Evolutionary conservation across 495 filamentous ascomycete species (phyloP).

Genomic region (Penicillium herquei): DNA sequence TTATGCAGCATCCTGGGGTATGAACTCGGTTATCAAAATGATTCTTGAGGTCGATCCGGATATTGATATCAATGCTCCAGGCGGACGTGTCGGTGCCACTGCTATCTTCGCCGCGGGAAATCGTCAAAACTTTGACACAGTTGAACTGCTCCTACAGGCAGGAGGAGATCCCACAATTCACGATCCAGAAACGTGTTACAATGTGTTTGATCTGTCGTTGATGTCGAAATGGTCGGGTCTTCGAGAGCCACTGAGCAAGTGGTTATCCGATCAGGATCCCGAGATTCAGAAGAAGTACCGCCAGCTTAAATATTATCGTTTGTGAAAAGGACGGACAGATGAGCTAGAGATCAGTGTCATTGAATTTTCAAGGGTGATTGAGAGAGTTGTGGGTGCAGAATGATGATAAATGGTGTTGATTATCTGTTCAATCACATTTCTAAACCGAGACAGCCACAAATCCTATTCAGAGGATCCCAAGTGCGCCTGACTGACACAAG

Average conservation of each 20-base stretch:
- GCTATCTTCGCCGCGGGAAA: slow-evolving; percentile 19
- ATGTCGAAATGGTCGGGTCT: background rate
- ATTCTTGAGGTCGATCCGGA: slow-evolving; percentile 16
- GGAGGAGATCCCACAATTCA: slow-evolving; percentile 20
- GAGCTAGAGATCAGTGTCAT: background rate
- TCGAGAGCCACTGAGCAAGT: background rate
- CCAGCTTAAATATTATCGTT: too few relatives aligned
- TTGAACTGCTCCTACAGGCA: slow-evolving; percentile 14
- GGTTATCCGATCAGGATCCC: background rate
- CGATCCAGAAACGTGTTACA: slow-evolving; percentile 13
- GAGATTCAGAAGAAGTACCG: background rate
- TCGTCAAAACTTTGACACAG: slow-evolving; percentile 18
- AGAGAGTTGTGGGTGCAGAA: too few relatives aligned
- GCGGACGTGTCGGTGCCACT: slow-evolving; percentile 21
- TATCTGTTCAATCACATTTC: background rate
- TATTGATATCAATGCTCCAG: slow-evolving; percentile 22
- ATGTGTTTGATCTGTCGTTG: slow-evolving; percentile 5
- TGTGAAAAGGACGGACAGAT: too few relatives aligned
- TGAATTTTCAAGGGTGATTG: background rate
- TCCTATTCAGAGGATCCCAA: background rate
- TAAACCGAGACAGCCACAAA: background rate
- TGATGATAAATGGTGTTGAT: too few relatives aligned
- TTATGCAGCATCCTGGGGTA: slow-evolving; percentile 25
- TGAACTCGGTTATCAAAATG: slow-evolving; percentile 20
- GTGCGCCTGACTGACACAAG: background rate